Percentiles rank a stretch among this genome's conserved stretches.
Conservation (phyloP, 805 yeast species). For the Wickerhamiella brachini region DNA sequence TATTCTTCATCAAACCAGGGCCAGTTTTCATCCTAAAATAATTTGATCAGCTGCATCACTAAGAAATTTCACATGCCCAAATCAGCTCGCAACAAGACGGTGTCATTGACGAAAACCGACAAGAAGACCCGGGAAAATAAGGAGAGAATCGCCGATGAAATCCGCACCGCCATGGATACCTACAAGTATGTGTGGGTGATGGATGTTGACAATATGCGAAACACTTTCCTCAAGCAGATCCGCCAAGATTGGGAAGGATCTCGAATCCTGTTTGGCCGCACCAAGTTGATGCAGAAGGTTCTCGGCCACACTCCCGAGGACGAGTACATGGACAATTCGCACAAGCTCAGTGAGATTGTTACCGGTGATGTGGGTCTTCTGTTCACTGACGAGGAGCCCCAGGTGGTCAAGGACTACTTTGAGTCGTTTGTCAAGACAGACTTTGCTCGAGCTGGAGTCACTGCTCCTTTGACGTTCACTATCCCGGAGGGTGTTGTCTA, state of each 20-base stretch:
- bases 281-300: conserved; percentile 85
- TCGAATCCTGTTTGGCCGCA: conserved; percentile 77
- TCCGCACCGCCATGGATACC: conserved; percentile 66
- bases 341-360: conserved; percentile 47
- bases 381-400: conserved; percentile 78
- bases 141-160: conserved; percentile 79
- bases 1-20: neutral
- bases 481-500: conserved; percentile 85
- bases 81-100: conserved; percentile 91
- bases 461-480: conserved; percentile 67
- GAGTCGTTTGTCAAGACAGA: conserved; percentile 63
- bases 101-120: conserved; percentile 89
- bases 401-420: conserved; percentile 84
- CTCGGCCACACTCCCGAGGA: conserved; percentile 78
- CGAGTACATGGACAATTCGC: conserved; percentile 78
- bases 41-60: neutral
- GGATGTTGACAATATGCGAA: conserved; percentile 81
- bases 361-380: conserved; percentile 77
- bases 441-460: conserved; percentile 79
- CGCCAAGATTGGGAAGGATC: conserved; percentile 90
- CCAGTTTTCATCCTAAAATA: neutral
- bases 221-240: conserved; percentile 86
- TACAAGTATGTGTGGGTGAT: conserved; percentile 75
- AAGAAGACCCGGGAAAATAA: conserved; percentile 91
- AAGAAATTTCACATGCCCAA: conserved; percentile 56